A percentile compares a stretch with the other conserved stretches of the same genome.
Evolutionary conservation across 2,329 filamentous ascomycete genomes (phyloP).

Genomic region (Trichophyton simii): DNA sequence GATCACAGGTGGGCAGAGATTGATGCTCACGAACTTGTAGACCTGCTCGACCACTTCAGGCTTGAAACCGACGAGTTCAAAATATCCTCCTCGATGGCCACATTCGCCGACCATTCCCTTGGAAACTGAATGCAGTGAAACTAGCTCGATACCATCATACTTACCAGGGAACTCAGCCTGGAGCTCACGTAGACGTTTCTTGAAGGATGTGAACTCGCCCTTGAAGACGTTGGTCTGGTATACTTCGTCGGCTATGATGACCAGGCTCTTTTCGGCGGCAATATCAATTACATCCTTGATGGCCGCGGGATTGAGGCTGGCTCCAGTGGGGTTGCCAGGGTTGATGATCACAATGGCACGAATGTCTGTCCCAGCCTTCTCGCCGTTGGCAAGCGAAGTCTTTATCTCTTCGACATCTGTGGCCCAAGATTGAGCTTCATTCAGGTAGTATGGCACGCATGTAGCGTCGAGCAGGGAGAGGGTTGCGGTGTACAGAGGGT

Average conservation of each 20-base stretch:
- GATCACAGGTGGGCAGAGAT: constrained; percentile 86
- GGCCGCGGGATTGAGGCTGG: constrained; percentile 65
- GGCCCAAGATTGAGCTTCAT: constrained; percentile 76
- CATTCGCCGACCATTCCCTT: constrained; percentile 99
- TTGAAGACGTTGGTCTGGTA: constrained; percentile 98
- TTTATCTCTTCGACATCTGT: constrained; percentile 73
- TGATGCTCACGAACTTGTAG: constrained; percentile 98
- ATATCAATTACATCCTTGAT: constrained; percentile 78
- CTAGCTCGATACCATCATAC: constrained; percentile 79
- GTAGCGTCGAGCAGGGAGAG: constrained; percentile 72
- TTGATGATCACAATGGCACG: constrained; percentile 95
- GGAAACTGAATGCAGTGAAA: constrained; percentile 81
- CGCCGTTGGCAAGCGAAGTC: constrained; percentile 59
- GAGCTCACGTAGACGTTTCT: constrained; percentile 66
- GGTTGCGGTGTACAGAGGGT: constrained; percentile 92
- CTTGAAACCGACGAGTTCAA: constrained; percentile 87
- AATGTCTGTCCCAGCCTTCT: constrained; percentile 66
- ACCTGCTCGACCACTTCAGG: constrained; percentile 76
- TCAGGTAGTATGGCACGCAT: constrained; percentile 85
- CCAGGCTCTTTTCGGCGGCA: constrained; percentile 70
- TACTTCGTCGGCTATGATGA: constrained; percentile 90
- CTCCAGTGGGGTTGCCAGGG: constrained; percentile 92
- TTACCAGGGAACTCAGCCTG: constrained; percentile 61
- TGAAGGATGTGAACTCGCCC: constrained; percentile 92
- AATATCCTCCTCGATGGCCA: constrained; percentile 93